Conservation (phyloP, 352 stramenopile genomes). For the Phytophthora multivora region DNA sequence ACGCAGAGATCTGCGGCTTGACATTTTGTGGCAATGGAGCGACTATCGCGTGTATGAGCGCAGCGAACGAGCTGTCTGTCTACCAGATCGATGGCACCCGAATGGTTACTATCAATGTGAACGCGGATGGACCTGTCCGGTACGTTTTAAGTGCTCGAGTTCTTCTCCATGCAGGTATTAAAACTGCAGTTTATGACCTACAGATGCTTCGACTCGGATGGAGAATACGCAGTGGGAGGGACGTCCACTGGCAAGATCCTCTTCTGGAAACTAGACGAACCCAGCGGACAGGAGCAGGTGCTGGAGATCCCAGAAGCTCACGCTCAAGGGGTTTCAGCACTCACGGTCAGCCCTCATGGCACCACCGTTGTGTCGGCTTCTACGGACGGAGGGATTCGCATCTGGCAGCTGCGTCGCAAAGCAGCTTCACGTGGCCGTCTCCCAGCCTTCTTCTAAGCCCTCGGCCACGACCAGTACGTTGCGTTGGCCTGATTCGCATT, state of each 20-base stretch:
- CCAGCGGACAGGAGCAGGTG: conserved; percentile 62
- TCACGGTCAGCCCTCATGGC: conserved; percentile 68
- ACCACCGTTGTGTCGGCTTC: conserved; percentile 60
- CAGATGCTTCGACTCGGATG: conserved; percentile 82
- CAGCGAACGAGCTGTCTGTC: conserved; percentile 72
- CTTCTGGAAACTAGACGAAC: conserved; percentile 85
- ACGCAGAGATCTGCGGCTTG: conserved; percentile 60
- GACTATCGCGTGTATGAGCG: conserved; percentile 66
- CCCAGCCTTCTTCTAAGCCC: conserved; percentile 57
- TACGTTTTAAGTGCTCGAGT: conserved; percentile 25
- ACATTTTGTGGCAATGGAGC: conserved; percentile 65
- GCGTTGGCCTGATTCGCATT: neutral
- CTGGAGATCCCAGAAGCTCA: conserved; percentile 81
- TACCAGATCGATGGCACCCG: conserved; percentile 69
- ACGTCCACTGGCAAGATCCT: conserved; percentile 77
- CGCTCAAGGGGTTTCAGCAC: conserved; percentile 58
- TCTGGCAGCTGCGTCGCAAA: conserved; percentile 82
- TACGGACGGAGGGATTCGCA: conserved; percentile 69
- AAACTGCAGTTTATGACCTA: neutral
- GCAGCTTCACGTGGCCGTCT: conserved; percentile 49
- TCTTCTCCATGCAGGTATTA: neutral
- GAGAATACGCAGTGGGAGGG: conserved; percentile 75
- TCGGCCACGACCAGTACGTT: neutral
- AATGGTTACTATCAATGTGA: conserved; percentile 60
- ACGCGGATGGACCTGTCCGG: conserved; percentile 63